Evolutionary conservation across 1,139 yeast genomes (phyloP).

Genomic region (Blastobotrys proliferans): DNA sequence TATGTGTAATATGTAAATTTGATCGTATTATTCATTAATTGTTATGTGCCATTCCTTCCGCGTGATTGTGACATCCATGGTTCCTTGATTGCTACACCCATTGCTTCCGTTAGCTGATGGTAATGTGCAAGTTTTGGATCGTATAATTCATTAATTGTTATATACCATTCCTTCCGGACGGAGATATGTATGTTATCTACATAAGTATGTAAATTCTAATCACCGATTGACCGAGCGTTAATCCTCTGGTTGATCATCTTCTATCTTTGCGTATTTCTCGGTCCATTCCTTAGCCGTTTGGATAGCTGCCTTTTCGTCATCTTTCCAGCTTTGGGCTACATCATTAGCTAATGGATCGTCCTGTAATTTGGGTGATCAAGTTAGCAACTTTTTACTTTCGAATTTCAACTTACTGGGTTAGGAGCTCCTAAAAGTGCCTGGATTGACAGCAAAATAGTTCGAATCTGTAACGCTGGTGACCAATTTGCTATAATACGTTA

Average conservation of each 20-base stretch:
- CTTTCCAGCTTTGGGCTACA: conserved; percentile 96
- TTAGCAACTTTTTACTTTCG: background rate
- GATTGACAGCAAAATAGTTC: conserved; percentile 87
- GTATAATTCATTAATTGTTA: too few species aligned
- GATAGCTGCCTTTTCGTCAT: conserved; percentile 74
- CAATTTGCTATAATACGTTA: conserved; percentile 49
- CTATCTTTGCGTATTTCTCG: conserved; percentile 48
- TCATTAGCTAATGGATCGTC: conserved; percentile 98
- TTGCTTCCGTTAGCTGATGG: too few species aligned
- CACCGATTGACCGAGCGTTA: too few species aligned
- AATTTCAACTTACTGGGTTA: conserved; percentile 49
- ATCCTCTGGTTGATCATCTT: background rate
- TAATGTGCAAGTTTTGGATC: too few species aligned
- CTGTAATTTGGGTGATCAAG: background rate
- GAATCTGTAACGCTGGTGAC: conserved; percentile 97
- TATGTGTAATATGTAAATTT: background rate
- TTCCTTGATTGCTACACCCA: too few species aligned
- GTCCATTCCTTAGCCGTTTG: conserved; percentile 91
- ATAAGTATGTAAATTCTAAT: too few species aligned
- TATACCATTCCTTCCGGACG: too few species aligned
- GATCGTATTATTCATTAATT: background rate
- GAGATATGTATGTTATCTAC: too few species aligned
- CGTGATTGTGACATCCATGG: too few species aligned
- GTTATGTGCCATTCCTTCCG: too few species aligned
- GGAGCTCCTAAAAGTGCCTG: conserved; percentile 96